A percentile compares a stretch with the other conserved stretches of the same genome.
Evolutionary conservation across 805 yeast genomes (phyloP).

Genomic region (Suhomyces canberraensis): DNA sequence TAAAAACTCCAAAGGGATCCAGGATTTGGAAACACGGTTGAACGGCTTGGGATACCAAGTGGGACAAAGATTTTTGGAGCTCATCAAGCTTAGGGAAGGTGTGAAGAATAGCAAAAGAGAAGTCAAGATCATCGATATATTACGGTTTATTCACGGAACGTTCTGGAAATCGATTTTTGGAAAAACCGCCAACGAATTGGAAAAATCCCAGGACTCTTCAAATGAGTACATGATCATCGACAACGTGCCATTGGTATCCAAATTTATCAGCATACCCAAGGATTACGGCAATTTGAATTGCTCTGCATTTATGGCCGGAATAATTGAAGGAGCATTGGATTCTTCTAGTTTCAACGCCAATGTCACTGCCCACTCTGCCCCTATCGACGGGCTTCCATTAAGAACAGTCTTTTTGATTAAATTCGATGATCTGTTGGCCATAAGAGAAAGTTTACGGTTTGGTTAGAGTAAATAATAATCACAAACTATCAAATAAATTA

Average conservation of each 20-base stretch:
- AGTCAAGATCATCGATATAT: slow-evolving; percentile 58
- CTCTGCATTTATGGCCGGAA: slow-evolving; percentile 81
- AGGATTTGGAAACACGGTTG: slow-evolving; percentile 53
- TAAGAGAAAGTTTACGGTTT: slow-evolving; percentile 50
- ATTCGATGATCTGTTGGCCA: slow-evolving; percentile 56
- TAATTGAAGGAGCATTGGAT: slow-evolving; percentile 79
- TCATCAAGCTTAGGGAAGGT: slow-evolving; percentile 67
- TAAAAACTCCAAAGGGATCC: slow-evolving; percentile 59
- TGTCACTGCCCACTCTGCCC: slow-evolving; percentile 82
- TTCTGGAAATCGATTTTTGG: slow-evolving; percentile 78
- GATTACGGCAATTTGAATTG: slow-evolving; percentile 77
- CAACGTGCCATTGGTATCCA: slow-evolving; percentile 65
- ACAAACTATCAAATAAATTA: too few species aligned
- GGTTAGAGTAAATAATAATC: too few species aligned
- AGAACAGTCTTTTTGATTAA: slow-evolving; percentile 76
- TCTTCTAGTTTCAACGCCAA: slow-evolving; percentile 66
- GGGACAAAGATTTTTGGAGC: slow-evolving; percentile 69
- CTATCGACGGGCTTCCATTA: slow-evolving; percentile 53
- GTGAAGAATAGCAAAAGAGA: slow-evolving; percentile 60
- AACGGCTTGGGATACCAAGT: slow-evolving; percentile 75
- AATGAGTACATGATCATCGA: slow-evolving; percentile 79
- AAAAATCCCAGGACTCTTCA: slow-evolving; percentile 65
- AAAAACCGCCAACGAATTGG: slow-evolving; percentile 68
- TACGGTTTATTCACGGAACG: slow-evolving; percentile 68
- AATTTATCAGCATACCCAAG: slow-evolving; percentile 71